Evolutionary conservation across 73 alveolate species (phyloP).

Genomic region (Durusdinium trenchii): DNA sequence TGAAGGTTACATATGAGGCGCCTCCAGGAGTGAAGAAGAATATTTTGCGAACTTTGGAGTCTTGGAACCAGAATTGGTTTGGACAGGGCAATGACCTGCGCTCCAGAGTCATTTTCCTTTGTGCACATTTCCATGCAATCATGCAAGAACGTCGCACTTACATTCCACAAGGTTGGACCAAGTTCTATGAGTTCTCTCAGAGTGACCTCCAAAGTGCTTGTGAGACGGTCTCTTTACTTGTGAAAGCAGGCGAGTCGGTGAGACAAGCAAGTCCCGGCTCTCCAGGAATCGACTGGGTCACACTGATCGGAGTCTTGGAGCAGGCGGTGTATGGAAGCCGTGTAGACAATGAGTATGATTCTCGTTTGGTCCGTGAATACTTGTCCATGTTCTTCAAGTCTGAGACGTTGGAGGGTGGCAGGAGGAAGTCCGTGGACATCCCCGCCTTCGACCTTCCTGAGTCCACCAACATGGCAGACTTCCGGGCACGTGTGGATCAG

Average conservation of each 20-base stretch:
- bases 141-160: constrained; percentile 99
- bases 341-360: constrained; percentile 99
- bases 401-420: constrained; percentile 97
- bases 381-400: constrained; percentile 98
- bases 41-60: constrained; percentile 98
- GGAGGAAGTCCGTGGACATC: constrained; percentile 95
- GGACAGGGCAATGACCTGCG: constrained; percentile 98
- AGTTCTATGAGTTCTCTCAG: constrained; percentile 99
- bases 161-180: constrained; percentile 99
- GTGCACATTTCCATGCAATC: constrained; percentile 99
- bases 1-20: constrained; percentile 99
- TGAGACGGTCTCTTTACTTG: constrained; percentile 85
- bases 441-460: constrained; percentile 68
- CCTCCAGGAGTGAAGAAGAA: constrained; percentile 99
- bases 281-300: constrained; percentile 98
- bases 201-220: constrained; percentile 98
- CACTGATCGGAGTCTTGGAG: constrained; percentile 99
- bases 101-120: constrained; percentile 98
- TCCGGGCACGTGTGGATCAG: constrained; percentile 97
- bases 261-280: constrained; percentile 89
- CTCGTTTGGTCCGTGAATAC: constrained; percentile 99
- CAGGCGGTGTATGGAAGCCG: constrained; percentile 99
- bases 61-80: constrained; percentile 96
- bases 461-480: constrained; percentile 97
- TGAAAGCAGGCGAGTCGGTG: constrained; percentile 61